Base-by-base conservation (phyloP, 805 yeast species). In the Candida corydali region DNA sequence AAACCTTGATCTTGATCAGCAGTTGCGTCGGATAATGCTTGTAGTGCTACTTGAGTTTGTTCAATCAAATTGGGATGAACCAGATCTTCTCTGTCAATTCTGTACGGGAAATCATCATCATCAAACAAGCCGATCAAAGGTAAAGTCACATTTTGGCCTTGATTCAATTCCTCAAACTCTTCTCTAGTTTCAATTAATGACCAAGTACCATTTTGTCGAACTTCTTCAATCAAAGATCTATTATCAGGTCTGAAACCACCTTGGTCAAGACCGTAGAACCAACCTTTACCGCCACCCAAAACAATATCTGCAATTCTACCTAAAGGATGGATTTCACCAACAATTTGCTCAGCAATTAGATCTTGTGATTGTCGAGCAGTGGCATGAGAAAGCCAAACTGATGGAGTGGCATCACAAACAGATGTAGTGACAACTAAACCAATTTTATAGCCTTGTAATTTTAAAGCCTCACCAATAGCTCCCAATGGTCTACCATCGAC, bases 331-430 rank as follows among this genome's bases (percentile, higher is more conserved):
- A 44, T 82, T 28, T 75, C 70, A 17, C 96, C 96, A 42, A 88
- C 59, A 54, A 86, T 93, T 43, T 89, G 96, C 50, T 78, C 76
- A 3, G 96, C 96, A 54, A 88, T 86, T 59, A 79, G 69, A 52
- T 84, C 88, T 57, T 87, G 95, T 62, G 83, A 86, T 49, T 64
- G 70, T 51, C 97, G 71, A 52, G 65, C 73, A 44, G 78, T 80
- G 3, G 73, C 91, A 56, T 88, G 97, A 4, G 93, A 51, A 25
- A 83, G 76, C 55, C 88, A 88, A 0, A 89, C 79, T 7, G 95
- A 96, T 0, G 97, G 96, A 0, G 96, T 89, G 9, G 96, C 96
- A 55, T 88, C 96, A 5, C 96, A 86, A 47, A 88, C 76, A 44
- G 94, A 73, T 0, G 96, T 88, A 19, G 96, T 89, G 23, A 88